Percentiles rank a stretch among this genome's conserved stretches.
phyloP scores from a whole-genome alignment of 306 rosid genomes.

The Carpinus fangiana region DNA sequence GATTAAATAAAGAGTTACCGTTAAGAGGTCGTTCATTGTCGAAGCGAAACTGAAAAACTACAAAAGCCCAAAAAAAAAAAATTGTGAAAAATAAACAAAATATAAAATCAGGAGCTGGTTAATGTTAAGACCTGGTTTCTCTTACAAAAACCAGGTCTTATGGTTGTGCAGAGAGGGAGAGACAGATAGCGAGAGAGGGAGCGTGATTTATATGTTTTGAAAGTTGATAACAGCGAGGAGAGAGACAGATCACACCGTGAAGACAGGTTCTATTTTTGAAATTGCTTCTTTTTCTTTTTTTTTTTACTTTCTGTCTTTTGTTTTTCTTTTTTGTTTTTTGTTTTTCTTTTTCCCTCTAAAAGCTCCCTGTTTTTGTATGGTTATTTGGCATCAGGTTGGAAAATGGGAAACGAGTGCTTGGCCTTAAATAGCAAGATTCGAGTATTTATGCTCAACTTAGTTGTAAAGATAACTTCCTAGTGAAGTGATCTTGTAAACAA shows the following conservation, averaged over 20 bases:
- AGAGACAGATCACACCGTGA: slow-evolving; percentile 25
- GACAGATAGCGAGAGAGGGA: background rate
- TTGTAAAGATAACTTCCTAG: too few species aligned
- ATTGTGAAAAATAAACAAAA: background rate
- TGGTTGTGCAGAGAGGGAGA: slow-evolving; percentile 19
- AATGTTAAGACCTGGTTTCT: slow-evolving; percentile 47
- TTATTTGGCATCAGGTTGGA: too few species aligned
- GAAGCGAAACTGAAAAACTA: slow-evolving; percentile 25
- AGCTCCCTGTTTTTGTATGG: background rate
- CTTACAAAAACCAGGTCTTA: slow-evolving; percentile 47
- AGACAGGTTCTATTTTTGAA: background rate
- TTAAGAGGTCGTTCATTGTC: slow-evolving; percentile 86
- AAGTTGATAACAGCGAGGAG: background rate
- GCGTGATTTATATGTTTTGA: slow-evolving; percentile 9
- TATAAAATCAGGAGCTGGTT: slow-evolving; percentile 19
- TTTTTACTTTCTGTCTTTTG: background rate
- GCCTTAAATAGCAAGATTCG: too few species aligned
- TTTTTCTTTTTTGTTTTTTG: background rate
- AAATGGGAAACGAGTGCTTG: too few species aligned
- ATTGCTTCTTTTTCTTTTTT: background rate
- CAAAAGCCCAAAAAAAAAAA: background rate
- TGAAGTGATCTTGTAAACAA: too few species aligned
- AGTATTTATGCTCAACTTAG: too few species aligned
- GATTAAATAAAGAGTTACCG: slow-evolving; percentile 44
- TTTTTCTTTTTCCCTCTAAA: background rate